Conservation (phyloP, 2,329 filamentous ascomycete genomes). For the Davidsoniella eucalypti region DNA sequence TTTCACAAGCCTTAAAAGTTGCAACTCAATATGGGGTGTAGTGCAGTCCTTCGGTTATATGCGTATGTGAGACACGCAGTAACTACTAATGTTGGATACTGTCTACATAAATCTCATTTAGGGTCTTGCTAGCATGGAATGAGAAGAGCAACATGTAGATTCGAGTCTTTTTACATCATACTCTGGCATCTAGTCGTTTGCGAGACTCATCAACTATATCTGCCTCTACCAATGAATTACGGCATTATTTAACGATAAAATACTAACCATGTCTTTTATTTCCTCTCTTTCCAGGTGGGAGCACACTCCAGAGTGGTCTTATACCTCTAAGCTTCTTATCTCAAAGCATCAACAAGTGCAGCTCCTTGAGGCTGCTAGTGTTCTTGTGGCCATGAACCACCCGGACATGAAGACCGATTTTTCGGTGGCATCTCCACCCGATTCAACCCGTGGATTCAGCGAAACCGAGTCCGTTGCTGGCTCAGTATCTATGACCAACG, state of each 20-base stretch:
- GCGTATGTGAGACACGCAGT: neutral
- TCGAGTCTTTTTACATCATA: neutral
- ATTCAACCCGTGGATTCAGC: slow-evolving; percentile 53
- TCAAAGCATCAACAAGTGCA: slow-evolving; percentile 99
- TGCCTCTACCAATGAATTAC: too few species aligned
- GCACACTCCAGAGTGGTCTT: slow-evolving; percentile 94
- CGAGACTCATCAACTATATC: too few species aligned
- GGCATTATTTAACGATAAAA: too few species aligned
- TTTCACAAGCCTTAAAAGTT: neutral
- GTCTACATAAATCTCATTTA: neutral
- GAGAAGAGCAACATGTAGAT: neutral
- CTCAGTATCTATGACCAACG: slow-evolving; percentile 65
- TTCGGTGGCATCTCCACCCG: slow-evolving; percentile 42
- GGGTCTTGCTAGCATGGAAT: too few species aligned
- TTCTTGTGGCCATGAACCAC: slow-evolving; percentile 76
- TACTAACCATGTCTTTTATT: slow-evolving; percentile 16
- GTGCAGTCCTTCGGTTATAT: neutral
- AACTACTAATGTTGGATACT: neutral
- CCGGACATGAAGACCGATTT: slow-evolving; percentile 25
- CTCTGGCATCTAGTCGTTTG: too few species aligned
- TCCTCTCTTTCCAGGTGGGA: slow-evolving; percentile 62
- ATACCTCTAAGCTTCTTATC: slow-evolving; percentile 92
- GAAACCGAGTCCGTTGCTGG: slow-evolving; percentile 73
- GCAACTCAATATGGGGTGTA: neutral
- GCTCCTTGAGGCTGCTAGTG: slow-evolving; percentile 89